Percentiles rank a stretch among this genome's conserved stretches.
These are phyloP conservation scores for Lolium multiflorum DNA, from an alignment of 176 grass and related monocot species.

Conservation along the genomic window DNA sequence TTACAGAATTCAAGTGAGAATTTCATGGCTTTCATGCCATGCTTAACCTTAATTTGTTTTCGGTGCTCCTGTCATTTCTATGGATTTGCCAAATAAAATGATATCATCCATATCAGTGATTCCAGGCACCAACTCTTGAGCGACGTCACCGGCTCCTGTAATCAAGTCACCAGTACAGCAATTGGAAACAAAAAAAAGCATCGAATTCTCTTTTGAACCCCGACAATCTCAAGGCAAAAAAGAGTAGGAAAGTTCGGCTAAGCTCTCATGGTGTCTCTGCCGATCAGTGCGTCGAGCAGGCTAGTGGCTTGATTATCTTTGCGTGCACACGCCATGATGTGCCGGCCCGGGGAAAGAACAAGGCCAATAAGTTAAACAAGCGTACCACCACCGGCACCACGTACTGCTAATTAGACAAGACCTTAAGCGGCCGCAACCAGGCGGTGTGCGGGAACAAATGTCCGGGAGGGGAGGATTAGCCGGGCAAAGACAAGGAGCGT, in stretches of 20 bases:
- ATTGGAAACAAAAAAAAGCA: neutral
- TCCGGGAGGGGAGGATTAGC: constrained; percentile 48
- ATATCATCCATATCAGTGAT: neutral
- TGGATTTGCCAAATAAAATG: too few relatives aligned
- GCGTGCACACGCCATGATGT: constrained; percentile 41
- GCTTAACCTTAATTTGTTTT: too few relatives aligned
- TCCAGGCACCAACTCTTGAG: constrained; percentile 23
- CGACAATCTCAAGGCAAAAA: constrained; percentile 44
- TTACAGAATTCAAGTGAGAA: too few relatives aligned
- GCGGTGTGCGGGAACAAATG: constrained; percentile 5
- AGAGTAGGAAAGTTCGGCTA: constrained; percentile 33
- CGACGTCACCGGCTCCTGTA: constrained; percentile 39
- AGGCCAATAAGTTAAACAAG: constrained; percentile 24
- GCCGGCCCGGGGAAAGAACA: constrained; percentile 29
- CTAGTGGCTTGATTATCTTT: constrained; percentile 20
- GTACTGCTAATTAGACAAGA: constrained; percentile 32
- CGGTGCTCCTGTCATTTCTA: too few relatives aligned
- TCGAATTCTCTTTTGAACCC: constrained; percentile 25
- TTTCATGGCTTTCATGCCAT: too few relatives aligned
- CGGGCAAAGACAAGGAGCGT: constrained; percentile 54
- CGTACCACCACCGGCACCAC: neutral
- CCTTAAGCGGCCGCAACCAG: constrained; percentile 18
- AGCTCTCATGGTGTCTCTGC: constrained; percentile 46
- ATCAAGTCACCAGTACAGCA: neutral
- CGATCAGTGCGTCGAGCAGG: neutral